phyloP scores from a whole-genome alignment of 768 basidiomycete genomes.

The Xanthoconium stramineum region DNA sequence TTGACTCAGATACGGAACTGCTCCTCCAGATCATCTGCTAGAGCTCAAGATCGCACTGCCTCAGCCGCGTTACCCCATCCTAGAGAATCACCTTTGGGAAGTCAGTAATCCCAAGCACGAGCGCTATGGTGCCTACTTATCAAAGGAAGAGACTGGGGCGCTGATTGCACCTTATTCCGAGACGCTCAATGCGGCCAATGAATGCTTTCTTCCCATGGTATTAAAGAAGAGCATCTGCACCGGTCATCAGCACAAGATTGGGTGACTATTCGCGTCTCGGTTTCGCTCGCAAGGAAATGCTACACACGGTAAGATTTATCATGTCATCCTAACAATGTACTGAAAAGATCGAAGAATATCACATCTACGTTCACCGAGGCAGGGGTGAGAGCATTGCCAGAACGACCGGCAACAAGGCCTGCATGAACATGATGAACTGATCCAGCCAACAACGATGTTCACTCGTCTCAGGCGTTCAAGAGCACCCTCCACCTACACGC shows the following conservation, averaged over 20 bases:
- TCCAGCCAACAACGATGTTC: conserved; percentile 75
- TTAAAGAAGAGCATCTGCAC: conserved; percentile 43
- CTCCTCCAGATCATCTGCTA: conserved; percentile 46
- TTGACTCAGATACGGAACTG: conserved; percentile 44
- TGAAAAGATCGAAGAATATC: background rate
- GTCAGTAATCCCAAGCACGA: conserved; percentile 55
- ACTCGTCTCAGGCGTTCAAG: conserved; percentile 42
- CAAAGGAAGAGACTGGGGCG: conserved; percentile 62
- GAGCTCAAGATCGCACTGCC: conserved; percentile 56
- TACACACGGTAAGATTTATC: conserved; percentile 51
- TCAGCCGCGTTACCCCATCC: conserved; percentile 45
- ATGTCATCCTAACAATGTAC: background rate
- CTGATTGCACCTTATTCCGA: conserved; percentile 56
- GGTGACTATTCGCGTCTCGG: conserved; percentile 57
- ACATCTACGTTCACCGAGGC: conserved; percentile 33
- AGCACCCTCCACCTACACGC: conserved; percentile 31
- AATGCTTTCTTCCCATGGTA: conserved; percentile 58
- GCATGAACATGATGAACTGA: conserved; percentile 58
- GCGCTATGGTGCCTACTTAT: conserved; percentile 55
- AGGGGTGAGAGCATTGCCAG: conserved; percentile 57
- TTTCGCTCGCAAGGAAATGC: conserved; percentile 65
- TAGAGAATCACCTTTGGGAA: conserved; percentile 54
- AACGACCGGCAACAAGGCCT: conserved; percentile 63
- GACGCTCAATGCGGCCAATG: conserved; percentile 51
- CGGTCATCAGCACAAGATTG: conserved; percentile 70